A percentile compares a stretch with the other conserved stretches of the same genome.
Evolutionary conservation across 805 yeast species (phyloP).

Genomic region (Kurtzmaniella cleridarum): DNA sequence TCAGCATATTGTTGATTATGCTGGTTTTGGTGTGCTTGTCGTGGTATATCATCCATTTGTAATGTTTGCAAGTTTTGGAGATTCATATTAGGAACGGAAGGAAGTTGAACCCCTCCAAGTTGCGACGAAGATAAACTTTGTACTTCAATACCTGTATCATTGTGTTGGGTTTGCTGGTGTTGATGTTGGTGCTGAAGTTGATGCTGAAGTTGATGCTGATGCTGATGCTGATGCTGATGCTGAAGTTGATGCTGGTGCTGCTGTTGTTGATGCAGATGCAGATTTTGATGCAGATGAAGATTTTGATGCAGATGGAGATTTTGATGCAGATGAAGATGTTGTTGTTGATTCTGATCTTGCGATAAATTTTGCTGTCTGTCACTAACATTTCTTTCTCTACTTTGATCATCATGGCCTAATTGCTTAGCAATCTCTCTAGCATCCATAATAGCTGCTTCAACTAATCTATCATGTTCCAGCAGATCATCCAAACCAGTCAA

Average conservation of each 20-base stretch:
- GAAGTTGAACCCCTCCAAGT: background rate
- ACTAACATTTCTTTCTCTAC: conserved; percentile 1
- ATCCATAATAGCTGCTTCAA: conserved; percentile 65
- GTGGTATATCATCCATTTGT: conserved; percentile 5
- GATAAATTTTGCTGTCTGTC: conserved; percentile 18
- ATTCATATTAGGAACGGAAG: no score
- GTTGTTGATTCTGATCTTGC: conserved; percentile 11
- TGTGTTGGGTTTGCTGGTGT: background rate
- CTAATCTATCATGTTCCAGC: conserved; percentile 57
- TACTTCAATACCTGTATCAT: no score
- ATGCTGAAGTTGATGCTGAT: conserved; percentile 1
- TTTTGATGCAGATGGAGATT: conserved; percentile 5
- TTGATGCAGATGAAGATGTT: conserved; percentile 12
- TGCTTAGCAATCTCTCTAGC: conserved; percentile 57
- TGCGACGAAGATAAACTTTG: no score
- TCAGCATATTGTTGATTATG: conserved; percentile 1
- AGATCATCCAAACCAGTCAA: conserved; percentile 29
- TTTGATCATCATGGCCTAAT: conserved; percentile 16
- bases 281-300: conserved; percentile 3
- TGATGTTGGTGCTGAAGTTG: background rate
- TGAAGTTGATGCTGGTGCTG: conserved; percentile 5
- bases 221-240: conserved; percentile 1
- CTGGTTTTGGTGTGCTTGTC: conserved; percentile 3
- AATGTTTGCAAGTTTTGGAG: background rate
- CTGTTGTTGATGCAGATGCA: conserved; percentile 6